phyloP scores from a whole-genome alignment of 2,329 filamentous ascomycete genomes.

The Sporothrix humicola region DNA sequence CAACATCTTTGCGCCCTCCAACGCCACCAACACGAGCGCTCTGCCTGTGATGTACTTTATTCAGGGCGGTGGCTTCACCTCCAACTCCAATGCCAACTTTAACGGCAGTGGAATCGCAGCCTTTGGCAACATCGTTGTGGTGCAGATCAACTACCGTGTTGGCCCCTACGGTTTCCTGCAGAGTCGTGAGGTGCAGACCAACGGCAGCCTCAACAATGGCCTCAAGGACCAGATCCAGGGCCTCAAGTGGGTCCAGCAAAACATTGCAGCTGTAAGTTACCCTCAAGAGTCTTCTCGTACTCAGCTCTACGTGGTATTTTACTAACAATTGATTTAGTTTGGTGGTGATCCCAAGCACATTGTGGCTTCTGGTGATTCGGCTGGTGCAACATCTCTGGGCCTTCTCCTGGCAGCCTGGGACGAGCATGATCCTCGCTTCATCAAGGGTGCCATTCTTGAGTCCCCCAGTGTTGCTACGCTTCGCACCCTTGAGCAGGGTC shows the following conservation, averaged over 20 bases:
- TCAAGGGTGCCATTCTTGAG: slow-evolving; percentile 57
- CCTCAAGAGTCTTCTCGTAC: background rate
- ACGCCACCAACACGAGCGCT: slow-evolving; percentile 53
- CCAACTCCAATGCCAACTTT: slow-evolving; percentile 52
- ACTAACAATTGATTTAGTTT: slow-evolving; percentile 53
- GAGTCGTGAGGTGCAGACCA: slow-evolving; percentile 63
- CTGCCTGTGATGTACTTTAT: slow-evolving; percentile 47
- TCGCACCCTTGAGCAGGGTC: slow-evolving; percentile 38
- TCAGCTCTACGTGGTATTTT: too few relatives aligned
- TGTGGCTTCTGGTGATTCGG: slow-evolving; percentile 70
- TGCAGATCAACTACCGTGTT: slow-evolving; percentile 78
- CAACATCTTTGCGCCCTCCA: slow-evolving; percentile 65
- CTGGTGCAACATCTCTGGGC: slow-evolving; percentile 68
- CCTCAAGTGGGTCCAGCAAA: slow-evolving; percentile 69
- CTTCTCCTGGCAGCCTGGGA: slow-evolving; percentile 65
- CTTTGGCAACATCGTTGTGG: slow-evolving; percentile 56
- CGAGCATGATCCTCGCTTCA: slow-evolving; percentile 52
- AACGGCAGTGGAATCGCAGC: slow-evolving; percentile 66
- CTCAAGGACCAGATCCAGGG: slow-evolving; percentile 70
- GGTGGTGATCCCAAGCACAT: slow-evolving; percentile 72
- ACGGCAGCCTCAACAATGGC: slow-evolving; percentile 54
- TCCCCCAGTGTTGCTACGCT: slow-evolving; percentile 42
- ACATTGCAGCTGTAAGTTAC: slow-evolving; percentile 55
- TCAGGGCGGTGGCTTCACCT: slow-evolving; percentile 62
- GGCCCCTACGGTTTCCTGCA: slow-evolving; percentile 75